Evolutionary conservation across 2,329 filamentous ascomycete genomes (phyloP), one percentile per base, ranked within the genome.

Genomic region (Cordyceps cicadae): DNA sequence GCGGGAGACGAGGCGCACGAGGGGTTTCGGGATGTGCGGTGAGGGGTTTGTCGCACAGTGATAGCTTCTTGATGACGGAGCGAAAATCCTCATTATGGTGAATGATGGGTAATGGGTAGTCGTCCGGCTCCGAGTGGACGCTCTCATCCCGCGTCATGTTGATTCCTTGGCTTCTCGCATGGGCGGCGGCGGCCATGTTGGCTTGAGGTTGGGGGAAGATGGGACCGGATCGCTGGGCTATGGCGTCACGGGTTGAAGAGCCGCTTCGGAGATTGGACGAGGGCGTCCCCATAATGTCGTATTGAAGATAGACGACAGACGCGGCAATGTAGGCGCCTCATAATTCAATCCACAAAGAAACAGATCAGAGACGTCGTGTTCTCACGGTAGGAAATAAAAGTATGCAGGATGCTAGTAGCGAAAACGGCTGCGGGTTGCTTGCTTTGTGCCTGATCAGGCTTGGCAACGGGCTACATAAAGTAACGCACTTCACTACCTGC

Each of bases 51-150:
- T 67, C 79, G 63, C 71, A 87, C 84, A 78, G 70, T 1, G 86
- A 87, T 41, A 90, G 76, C 74, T 88, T 87, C 74, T 85, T 84
- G 60, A 88, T 82, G 19, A 90, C 77, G 15, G 79, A 77, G 51
- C 85, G 82, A 68, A 90, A 89, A 26, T 75, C 72, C 67, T 90
- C 86, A 26, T 80, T 75, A 17, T 79, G 73, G 8, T 70, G 71
- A 66, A 90, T 87, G 46, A 81, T 73, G 19, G 86, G 86, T 39
- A 87, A 74, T 12, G 76, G 69, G 3, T 65, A 53, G 24, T 72
- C 70, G 46, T 66, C 69, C 54, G 74, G 34, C 12, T 37, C 56
- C 17, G 48, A 51, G 34, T 59, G 48, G 34, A 59, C 48, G 48
- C 56, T 59, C 56, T 59, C 56, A 11, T 59, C 56, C 24, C 56